These are phyloP conservation scores for Suhomyces prunicola DNA, from an alignment of 805 yeast genomes.

Conservation along the genomic window DNA sequence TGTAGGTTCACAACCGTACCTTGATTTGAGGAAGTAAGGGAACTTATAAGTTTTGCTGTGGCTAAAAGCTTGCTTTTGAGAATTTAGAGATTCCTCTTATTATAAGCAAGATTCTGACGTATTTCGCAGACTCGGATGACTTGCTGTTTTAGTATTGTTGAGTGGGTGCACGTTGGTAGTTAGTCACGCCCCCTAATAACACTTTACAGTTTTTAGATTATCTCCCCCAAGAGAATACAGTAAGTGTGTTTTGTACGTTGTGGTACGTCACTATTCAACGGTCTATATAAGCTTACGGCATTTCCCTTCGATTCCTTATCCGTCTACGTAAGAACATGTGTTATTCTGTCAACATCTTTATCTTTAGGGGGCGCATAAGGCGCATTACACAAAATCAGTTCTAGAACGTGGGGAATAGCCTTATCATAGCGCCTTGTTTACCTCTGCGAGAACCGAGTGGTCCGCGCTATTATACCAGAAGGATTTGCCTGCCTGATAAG, in stretches of 20 bases:
- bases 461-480: not conserved
- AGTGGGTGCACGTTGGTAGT: not conserved
- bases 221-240: not conserved
- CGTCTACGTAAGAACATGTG: not conserved
- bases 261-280: not conserved
- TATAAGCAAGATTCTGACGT: not conserved
- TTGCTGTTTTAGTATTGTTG: not conserved
- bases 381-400: slow-evolving; percentile 1
- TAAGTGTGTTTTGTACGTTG: not conserved
- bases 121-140: not conserved
- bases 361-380: slow-evolving; percentile 2
- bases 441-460: not conserved
- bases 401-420: slow-evolving; percentile 1
- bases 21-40: not conserved
- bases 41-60: not conserved
- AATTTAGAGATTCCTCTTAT: not conserved
- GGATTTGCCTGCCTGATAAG: not conserved
- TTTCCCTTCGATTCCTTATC: not conserved
- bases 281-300: not conserved
- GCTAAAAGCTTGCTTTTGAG: not conserved
- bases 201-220: not conserved
- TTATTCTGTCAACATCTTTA: not conserved
- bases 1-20: not conserved
- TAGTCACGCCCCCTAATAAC: not conserved
- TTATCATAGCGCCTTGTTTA: not conserved